phyloP scores from a whole-genome alignment of 768 basidiomycete genomes.

The Boletus rex-veris region DNA sequence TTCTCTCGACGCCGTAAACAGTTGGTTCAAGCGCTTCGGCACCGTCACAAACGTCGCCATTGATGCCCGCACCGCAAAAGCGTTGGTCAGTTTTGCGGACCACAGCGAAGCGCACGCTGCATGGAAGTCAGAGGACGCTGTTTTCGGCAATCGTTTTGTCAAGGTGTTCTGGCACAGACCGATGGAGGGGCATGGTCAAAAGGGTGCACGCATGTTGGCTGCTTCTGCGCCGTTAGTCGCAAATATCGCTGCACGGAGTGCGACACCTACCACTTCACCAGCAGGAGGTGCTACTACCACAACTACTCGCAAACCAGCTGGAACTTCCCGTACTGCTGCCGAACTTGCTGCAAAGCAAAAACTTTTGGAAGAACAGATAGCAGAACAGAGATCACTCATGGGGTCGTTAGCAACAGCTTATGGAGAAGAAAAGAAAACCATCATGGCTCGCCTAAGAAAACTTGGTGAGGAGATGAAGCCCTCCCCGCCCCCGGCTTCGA shows the following conservation, averaged over 20 bases:
- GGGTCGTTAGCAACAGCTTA: conserved; percentile 59
- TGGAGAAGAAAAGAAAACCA: conserved; percentile 70
- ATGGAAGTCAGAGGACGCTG: conserved; percentile 92
- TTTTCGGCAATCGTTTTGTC: conserved; percentile 91
- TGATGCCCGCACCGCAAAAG: conserved; percentile 69
- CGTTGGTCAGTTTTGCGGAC: conserved; percentile 80
- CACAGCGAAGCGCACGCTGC: conserved; percentile 85
- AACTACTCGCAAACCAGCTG: conserved; percentile 37
- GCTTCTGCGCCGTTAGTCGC: conserved; percentile 77
- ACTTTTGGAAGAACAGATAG: conserved; percentile 75
- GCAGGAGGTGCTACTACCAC: conserved; percentile 20
- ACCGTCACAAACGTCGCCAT: conserved; percentile 90
- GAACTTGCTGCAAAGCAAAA: conserved; percentile 73
- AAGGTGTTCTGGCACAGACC: conserved; percentile 96
- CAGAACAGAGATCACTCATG: conserved; percentile 87
- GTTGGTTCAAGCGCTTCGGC: conserved; percentile 91
- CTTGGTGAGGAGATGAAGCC: conserved; percentile 75
- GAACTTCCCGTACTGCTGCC: conserved; percentile 36
- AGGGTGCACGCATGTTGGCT: conserved; percentile 73
- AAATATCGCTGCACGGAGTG: conserved; percentile 47
- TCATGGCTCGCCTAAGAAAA: conserved; percentile 73
- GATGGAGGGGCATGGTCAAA: conserved; percentile 84
- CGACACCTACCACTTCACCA: conserved; percentile 46
- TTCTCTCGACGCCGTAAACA: conserved; percentile 71
- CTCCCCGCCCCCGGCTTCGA: conserved; percentile 28